These are phyloP conservation scores for Pythium scleroteichum DNA, from an alignment of 352 stramenopile species.

Conservation along the genomic window DNA sequence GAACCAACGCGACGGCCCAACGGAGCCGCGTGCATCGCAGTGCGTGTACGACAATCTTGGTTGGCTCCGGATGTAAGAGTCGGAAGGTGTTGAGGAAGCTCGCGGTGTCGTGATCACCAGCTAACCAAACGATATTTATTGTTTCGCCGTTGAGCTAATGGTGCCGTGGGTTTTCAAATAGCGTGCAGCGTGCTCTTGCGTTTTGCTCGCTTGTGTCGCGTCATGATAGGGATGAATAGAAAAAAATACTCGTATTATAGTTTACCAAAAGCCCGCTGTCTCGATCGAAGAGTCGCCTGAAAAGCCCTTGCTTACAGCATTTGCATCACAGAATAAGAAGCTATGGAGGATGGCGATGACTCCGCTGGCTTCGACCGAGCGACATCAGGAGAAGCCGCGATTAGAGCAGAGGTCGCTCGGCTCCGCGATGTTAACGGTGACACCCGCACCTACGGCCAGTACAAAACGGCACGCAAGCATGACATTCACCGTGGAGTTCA, in stretches of 20 bases:
- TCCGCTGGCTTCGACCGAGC: slow-evolving; percentile 4
- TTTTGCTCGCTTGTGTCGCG: neutral
- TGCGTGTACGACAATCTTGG: too few species aligned
- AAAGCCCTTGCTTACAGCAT: too few species aligned
- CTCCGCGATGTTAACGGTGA: slow-evolving; percentile 45
- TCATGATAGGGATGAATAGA: slow-evolving; percentile 24
- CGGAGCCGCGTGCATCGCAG: too few species aligned
- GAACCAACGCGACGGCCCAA: neutral
- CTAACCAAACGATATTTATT: slow-evolving; percentile 24
- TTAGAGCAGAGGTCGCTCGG: slow-evolving; percentile 33
- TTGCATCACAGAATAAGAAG: too few species aligned
- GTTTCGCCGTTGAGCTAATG: slow-evolving; percentile 9
- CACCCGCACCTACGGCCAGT: slow-evolving; percentile 39
- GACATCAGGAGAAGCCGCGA: neutral
- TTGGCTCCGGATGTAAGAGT: too few species aligned
- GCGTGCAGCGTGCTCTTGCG: neutral
- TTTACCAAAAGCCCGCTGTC: neutral
- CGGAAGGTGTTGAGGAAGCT: too few species aligned
- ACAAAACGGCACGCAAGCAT: slow-evolving; percentile 31
- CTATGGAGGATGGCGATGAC: slow-evolving; percentile 18
- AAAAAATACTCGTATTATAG: slow-evolving; percentile 15
- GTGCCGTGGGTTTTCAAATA: neutral
- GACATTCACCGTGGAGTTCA: slow-evolving; percentile 5
- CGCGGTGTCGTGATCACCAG: too few species aligned
- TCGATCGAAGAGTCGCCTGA: slow-evolving; percentile 6